These are phyloP conservation scores for Penicillium sp. DNA, from an alignment of 2,329 filamentous ascomycete species.

Conservation along the genomic window DNA sequence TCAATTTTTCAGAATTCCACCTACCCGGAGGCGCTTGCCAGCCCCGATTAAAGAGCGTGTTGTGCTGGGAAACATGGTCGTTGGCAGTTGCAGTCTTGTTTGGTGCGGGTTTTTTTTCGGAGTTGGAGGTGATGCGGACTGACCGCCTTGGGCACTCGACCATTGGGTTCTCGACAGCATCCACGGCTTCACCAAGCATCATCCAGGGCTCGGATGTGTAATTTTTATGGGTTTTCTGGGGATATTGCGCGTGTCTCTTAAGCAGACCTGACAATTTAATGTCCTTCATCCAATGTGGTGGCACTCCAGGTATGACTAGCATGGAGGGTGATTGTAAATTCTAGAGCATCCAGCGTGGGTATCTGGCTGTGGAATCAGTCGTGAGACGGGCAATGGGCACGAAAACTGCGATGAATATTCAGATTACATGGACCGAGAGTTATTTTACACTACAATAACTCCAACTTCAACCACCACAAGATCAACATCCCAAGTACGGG, in stretches of 20 bases:
- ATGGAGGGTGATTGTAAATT: too few relatives aligned
- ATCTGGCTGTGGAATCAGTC: too few relatives aligned
- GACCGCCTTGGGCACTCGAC: constrained; percentile 13
- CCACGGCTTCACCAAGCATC: neutral
- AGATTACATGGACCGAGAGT: too few relatives aligned
- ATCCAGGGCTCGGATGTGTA: neutral
- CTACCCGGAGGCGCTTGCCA: constrained; percentile 26
- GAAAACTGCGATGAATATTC: too few relatives aligned
- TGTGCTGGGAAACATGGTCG: constrained; percentile 28
- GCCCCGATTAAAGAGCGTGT: constrained; percentile 25
- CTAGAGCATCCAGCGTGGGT: too few relatives aligned
- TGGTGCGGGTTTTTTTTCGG: constrained; percentile 26
- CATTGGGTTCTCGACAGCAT: neutral
- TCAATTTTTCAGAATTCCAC: neutral
- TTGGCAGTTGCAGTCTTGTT: constrained; percentile 12
- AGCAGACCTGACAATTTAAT: neutral
- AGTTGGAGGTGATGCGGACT: constrained; percentile 10
- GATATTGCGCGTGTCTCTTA: neutral
- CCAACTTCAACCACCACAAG: too few relatives aligned
- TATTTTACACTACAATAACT: too few relatives aligned
- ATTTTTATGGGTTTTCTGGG: neutral
- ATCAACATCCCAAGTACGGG: neutral
- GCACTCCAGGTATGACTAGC: too few relatives aligned
- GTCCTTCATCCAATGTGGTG: too few relatives aligned
- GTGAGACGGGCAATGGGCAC: too few relatives aligned